Evolutionary conservation across 2,329 filamentous ascomycete species (phyloP), one percentile per base, ranked within the genome.

Genomic region (Aspergillus chevalieri): DNA sequence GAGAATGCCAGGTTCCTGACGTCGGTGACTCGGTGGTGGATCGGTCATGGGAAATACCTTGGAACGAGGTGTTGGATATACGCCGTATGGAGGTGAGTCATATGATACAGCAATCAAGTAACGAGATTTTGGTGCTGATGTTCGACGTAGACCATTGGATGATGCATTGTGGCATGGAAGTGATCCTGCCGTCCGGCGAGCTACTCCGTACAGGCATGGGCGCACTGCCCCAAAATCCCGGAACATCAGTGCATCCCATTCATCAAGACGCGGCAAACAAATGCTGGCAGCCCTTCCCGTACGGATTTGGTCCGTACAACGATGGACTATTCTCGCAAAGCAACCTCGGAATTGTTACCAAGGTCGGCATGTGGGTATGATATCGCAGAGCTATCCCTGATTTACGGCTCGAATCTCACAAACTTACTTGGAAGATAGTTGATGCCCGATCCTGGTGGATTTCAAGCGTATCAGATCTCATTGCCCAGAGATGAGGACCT

Each of bases 261-360:
- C 46, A 50, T 8, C 38, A 51, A 8, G 21, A 49, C 6, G 26
- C 45, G 15, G 42, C 41, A 19, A 72, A 67, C 43, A 66, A 69
- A 44, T n/a, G 12, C 6, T 74, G 71, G 72, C 72, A 74, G 53
- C 57, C 66, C 1, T 75, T 75, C 51, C 65, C 69, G 67, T 50
- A 50, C 39, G 72, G 72, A 0, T 74, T 71, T 50, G 71, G 70
- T 1, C 71, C 71, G 1, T 60, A 60, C 26, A 60, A 61, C 14
- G 67, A 69, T 47, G 74, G 75, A 2, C 69, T 80, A 12, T 80
- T 81, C 54, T 70, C 73, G 0, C 77, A 80, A 57, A 73, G 70
- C 17, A 78, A 75, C 50, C 67, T 79, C 10, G 78, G 77, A 28
- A 75, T 80, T 33, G 73, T 79, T 6, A 76, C 74, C 3, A 80